Base-by-base conservation (phyloP, 306 rosid genomes). In the Castanea sativa region DNA sequence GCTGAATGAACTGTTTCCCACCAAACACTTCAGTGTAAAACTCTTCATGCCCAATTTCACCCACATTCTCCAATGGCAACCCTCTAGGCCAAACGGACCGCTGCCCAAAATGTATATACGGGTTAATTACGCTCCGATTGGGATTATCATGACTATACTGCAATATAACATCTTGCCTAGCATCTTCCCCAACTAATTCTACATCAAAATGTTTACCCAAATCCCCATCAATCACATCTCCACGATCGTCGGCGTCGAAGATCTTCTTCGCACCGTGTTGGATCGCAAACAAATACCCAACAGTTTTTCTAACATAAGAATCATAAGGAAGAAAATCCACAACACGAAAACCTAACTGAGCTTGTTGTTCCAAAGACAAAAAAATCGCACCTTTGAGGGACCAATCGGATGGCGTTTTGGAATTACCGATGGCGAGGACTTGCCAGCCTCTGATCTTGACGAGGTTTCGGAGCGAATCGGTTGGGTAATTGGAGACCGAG, bases 11-110 rank as follows among this genome's bases (percentile, higher is more conserved):
- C 85, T 95, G 99, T 72, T 88, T 91, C n/a, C 99, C 99, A 73
- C 94, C 96, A 81, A 88, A 92, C 9, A 93, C 88, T 79, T 95
- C 89, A 25, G 99, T 95, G 82, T 95, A 93, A 75, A 86, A 95
- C 76, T 90, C 97, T 57, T 95, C 99, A 85, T 91, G 99, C 33
- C 84, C 87, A 83, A 95, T 67, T 49, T 89, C 99, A 63, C 99
- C 99, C 0, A 89, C 99, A 45, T 91, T 93, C 79, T 93, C 99
- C 89, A 95, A 83, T 0, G 99, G 99, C 83, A 95, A 71, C 25
- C 99, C 99, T 78, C 99, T 89, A 33, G 99, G 99, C 99, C 99
- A 95, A 69, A 95, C 97, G 0, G 99, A 93, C 69, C 99, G 86
- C 79, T 95, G 99, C 77, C 99, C 99, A 49, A 95, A 95, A 87